Evolutionary conservation across 2,329 filamentous ascomycete genomes (phyloP), one percentile per base, ranked within the genome.

Genomic region (Ascochyta fabae): DNA sequence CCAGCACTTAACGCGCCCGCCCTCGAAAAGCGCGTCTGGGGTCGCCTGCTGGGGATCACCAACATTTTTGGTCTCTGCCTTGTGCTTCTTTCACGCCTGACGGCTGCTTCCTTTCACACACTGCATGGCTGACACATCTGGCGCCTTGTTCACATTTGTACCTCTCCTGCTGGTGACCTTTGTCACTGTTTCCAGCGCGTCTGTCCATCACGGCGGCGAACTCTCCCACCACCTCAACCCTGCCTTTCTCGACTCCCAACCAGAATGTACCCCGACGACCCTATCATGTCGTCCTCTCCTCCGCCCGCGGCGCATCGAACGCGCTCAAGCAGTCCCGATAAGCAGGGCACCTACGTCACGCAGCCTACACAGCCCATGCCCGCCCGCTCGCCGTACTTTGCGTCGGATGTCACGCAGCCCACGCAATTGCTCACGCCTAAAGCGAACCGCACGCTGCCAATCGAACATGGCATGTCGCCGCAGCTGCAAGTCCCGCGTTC

Each of bases 401-500:
- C 64, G 15, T 63, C 66, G 55, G 58, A 62, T 70, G 88, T 85
- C 13, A 68, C 66, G 26, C 86, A 88, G 65, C 85, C 86, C 0
- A 88, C 84, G 10, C 86, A 88, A 65, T 76, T 86, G 31, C 74
- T 88, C 24, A 77, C 80, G 15, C 74, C 78, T 3, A 68, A 73
- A 31, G 60, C 74, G 35, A 70, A 67, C 24, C 72, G 73, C 29
- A 71, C 68, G 26, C 65, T 66, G 38, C 46, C 53, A 10, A 19
- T 50, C 38, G 58, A 56, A 16, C 38, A 36, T 9, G 47, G 31
- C 16, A 51, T 62, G 23, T 81, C 34, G 2, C 59, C 67, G 29
- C 71, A 83, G 46, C 80, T 97, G 52, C 93, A 96, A 74, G 93
- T 97, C 3, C 88, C 89, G 27, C 91, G 91, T n/a, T 97, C 93